These are phyloP conservation scores for Rhizophlyctis rosea DNA, from an alignment of 192 early-diverging fungal species.

Conservation along the genomic window DNA sequence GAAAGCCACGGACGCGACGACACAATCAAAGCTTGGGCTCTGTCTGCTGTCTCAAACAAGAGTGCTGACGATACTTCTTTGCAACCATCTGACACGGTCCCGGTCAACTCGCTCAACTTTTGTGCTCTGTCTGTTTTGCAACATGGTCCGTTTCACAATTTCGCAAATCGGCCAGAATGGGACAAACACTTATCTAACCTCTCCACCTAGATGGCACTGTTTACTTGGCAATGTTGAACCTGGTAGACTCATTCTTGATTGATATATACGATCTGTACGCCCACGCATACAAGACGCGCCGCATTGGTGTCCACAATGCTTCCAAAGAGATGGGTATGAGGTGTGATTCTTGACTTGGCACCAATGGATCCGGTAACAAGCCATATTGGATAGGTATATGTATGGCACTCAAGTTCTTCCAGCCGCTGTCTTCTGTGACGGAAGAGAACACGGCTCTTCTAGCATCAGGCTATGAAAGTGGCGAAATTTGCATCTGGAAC, in stretches of 20 bases:
- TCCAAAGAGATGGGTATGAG: constrained; percentile 16
- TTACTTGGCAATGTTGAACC: not conserved
- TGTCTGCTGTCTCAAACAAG: not conserved
- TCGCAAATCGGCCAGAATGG: no score
- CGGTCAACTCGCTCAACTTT: constrained; percentile 30
- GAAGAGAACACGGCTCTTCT: not conserved
- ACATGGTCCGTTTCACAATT: not conserved
- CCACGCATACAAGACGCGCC: constrained; percentile 2
- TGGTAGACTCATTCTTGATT: not conserved
- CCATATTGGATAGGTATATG: constrained; percentile 12
- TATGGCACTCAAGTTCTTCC: constrained; percentile 22
- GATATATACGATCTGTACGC: constrained; percentile 19
- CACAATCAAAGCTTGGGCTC: constrained; percentile 15
- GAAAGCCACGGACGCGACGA: constrained; percentile 30
- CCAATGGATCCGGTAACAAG: not conserved
- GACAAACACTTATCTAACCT: no score
- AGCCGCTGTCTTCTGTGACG: not conserved
- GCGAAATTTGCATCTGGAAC: constrained; percentile 17
- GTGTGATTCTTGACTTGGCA: not conserved
- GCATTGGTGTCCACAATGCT: constrained; percentile 11
- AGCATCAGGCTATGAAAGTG: constrained; percentile 26
- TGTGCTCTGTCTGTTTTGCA: constrained; percentile 12
- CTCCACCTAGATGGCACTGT: not conserved
- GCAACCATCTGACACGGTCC: constrained; percentile 7
- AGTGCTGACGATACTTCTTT: not conserved